These are phyloP conservation scores for Floccularia luteovirens DNA, from an alignment of 768 basidiomycete genomes.

Conservation along the genomic window DNA sequence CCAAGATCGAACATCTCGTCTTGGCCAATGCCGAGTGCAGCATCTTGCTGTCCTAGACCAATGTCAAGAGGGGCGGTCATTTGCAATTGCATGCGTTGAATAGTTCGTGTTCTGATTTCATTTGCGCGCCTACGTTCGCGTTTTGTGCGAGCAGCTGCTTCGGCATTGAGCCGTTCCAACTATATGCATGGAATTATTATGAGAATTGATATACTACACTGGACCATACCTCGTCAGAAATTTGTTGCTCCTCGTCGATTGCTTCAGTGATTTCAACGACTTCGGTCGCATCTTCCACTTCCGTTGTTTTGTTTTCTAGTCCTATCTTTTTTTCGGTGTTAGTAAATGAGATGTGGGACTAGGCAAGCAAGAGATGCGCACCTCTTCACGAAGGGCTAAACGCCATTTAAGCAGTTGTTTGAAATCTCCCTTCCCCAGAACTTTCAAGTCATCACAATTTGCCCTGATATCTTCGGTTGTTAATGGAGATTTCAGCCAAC, in stretches of 20 bases:
- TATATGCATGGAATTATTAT: slow-evolving; percentile 21
- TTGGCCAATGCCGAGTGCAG: slow-evolving; percentile 63
- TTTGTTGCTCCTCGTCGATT: slow-evolving; percentile 83
- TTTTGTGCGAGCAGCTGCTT: slow-evolving; percentile 65
- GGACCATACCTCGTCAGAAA: slow-evolving; percentile 71
- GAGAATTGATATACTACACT: neutral
- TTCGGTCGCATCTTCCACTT: slow-evolving; percentile 73
- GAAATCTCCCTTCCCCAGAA: slow-evolving; percentile 97
- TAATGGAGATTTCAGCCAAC: slow-evolving; percentile 65
- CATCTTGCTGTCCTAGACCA: slow-evolving; percentile 78
- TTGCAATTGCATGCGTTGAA: slow-evolving; percentile 92
- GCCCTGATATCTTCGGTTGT: slow-evolving; percentile 75
- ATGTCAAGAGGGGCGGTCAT: slow-evolving; percentile 99
- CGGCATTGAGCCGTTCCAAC: slow-evolving; percentile 80
- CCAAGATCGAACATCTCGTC: slow-evolving; percentile 87
- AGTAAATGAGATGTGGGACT: slow-evolving; percentile 2
- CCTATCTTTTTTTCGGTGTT: slow-evolving; percentile 48
- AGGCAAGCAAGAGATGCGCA: slow-evolving; percentile 20
- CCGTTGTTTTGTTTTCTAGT: slow-evolving; percentile 70
- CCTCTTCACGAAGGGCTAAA: slow-evolving; percentile 80
- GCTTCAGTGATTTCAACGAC: slow-evolving; percentile 56
- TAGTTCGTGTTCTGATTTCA: slow-evolving; percentile 79
- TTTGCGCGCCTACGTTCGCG: slow-evolving; percentile 81
- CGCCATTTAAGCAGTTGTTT: slow-evolving; percentile 92
- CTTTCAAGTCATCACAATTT: slow-evolving; percentile 91